Percentiles rank a stretch among this genome's conserved stretches.
These are phyloP conservation scores for Inga leiocalycina DNA, from an alignment of 306 rosid species.

Conservation along the genomic window DNA sequence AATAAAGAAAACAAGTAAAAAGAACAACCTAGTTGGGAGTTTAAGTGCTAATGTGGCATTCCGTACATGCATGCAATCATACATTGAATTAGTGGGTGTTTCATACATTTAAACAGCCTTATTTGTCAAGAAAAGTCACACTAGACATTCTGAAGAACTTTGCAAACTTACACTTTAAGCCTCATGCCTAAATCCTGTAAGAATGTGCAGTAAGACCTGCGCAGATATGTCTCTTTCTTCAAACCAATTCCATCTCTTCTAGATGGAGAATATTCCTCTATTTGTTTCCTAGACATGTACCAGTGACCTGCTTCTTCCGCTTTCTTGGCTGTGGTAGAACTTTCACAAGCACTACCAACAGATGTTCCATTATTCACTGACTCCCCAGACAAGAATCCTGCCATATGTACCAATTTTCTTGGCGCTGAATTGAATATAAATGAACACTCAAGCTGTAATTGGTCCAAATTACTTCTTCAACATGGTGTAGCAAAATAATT, in stretches of 20 bases:
- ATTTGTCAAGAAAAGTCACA: constrained; percentile 23
- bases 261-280: constrained; percentile 90
- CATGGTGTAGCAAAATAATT: constrained; percentile 37
- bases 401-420: constrained; percentile 37
- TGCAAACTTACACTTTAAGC: constrained; percentile 86
- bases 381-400: constrained; percentile 49
- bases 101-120: constrained; percentile 2
- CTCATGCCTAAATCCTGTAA: constrained; percentile 96
- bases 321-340: constrained; percentile 33
- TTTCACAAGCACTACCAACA: constrained; percentile 36
- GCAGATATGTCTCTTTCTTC: constrained; percentile 90
- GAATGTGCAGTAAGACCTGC: constrained; percentile 91
- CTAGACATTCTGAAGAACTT: background rate
- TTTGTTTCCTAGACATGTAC: constrained; percentile 82
- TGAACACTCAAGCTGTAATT: background rate
- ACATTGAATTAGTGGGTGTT: constrained; percentile 13
- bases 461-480: constrained; percentile 30
- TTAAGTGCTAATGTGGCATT: background rate
- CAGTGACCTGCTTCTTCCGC: constrained; percentile 53
- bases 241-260: constrained; percentile 83
- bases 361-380: constrained; percentile 36
- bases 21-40: constrained; percentile 1
- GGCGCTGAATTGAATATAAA: constrained; percentile 19
- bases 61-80: constrained; percentile 18
- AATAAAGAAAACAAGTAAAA: constrained; percentile 13